Base-by-base conservation (phyloP, 768 basidiomycete genomes). In the Crucibulum laeve region DNA sequence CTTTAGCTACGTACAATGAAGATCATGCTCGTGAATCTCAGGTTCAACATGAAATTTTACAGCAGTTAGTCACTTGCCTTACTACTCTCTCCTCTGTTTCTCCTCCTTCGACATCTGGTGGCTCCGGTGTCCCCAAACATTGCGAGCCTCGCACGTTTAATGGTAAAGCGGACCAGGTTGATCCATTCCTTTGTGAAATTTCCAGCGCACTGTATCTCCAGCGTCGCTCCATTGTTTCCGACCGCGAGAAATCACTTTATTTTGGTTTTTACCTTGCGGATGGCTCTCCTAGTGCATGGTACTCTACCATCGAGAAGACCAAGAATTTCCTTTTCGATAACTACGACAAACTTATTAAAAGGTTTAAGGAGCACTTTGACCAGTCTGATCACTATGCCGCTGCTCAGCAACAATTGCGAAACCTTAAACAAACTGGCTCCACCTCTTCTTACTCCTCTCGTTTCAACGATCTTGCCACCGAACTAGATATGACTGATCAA, bases 221-320 rank as follows among this genome's bases (percentile, higher is more conserved):
- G 28, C 44, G 48, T 10, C 18, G 38, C 28, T 35, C 50, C 5
- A 44, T 65, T 19, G 22, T 48, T 3, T 50, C 58, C 5, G 52
- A 65, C n/a, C 45, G 52, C 13, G 49, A 63, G 14, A 62, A 59
- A 40, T 44, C 44, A 22, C 30, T 62, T 1, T 67, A 57, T 40
- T 45, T 65, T 21, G 46, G 50, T 7, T 46, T 56, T 22, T 64
- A 60, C 40, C 50, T 68, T 25, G 49, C 46, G 13, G 60, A 62
- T 43, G 62, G 61, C 1, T 44, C 53, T 7, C 63, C 63, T 6
- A 49, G 52, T 28, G 45, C 54, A 15, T 68, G 68, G 66, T 66
- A 56, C 42, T 45, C 51, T 8, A 46, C 53, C 4, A 40, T 67
- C n/a, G 46, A 59, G 38, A 37, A 25, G 2, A 30, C 44, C 22